Conservation (phyloP, 2,329 filamentous ascomycete genomes). For the Monilinia aucupariae region DNA sequence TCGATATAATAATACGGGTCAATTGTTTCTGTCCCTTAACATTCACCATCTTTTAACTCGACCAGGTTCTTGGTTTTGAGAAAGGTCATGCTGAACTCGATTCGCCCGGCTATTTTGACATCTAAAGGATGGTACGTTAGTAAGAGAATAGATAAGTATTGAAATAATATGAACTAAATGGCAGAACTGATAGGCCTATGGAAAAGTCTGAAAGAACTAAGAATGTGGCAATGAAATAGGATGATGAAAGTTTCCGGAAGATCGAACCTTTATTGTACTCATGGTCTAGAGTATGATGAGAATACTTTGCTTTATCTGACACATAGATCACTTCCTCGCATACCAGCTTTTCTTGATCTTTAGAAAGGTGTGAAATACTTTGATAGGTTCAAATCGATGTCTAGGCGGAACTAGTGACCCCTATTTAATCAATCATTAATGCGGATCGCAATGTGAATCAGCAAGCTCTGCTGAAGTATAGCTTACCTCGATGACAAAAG, state of each 20-base stretch:
- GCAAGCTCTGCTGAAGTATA: neutral
- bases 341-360: no score
- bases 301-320: conserved; percentile 16
- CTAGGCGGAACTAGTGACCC: neutral
- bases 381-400: no score
- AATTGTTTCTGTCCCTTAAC: neutral
- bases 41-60: neutral
- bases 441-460: no score
- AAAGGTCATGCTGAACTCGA: conserved; percentile 22
- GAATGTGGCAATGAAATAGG: neutral
- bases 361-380: no score
- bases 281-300: conserved; percentile 15
- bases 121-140: conserved; percentile 3
- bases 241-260: neutral
- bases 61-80: conserved; percentile 16
- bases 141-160: neutral
- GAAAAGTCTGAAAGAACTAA: neutral
- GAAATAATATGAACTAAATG: neutral
- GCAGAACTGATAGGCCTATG: neutral
- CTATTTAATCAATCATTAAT: neutral
- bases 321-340: conserved; percentile 25
- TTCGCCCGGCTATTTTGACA: conserved; percentile 18
- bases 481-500: conserved; percentile 22
- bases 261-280: conserved; percentile 17
- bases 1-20: conserved; percentile 17